Evolutionary conservation across 495 filamentous ascomycete species (phyloP), one percentile per base, ranked within the genome.

Genomic region (Penicillium parvum): DNA sequence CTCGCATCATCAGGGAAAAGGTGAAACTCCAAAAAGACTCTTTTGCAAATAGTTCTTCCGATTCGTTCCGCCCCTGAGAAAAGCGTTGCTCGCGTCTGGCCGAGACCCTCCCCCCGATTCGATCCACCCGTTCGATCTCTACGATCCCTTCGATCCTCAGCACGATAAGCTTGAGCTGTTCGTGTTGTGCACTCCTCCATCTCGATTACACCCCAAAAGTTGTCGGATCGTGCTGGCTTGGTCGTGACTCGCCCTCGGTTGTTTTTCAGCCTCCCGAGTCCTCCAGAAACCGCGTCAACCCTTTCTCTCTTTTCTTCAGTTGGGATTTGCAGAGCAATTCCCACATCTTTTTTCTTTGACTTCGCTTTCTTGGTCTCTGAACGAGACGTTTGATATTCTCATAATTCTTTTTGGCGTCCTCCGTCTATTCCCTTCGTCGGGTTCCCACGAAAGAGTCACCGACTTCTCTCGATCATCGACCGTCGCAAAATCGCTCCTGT

Each of bases 321-420:
- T 59, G 57, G 66, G 64, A 57, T 50, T 61, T 73, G 70, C 68
- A 71, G 70, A 64, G 70, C 70, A 73, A 63, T 53, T 61, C 66
- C 63, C 50, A 37, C 43, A 23, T 37, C 47, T 52, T 51, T 46
- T 53, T 50, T 45, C 43, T 49, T 45, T 43, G 43, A 48, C 42
- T 48, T 41, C 27, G n/a, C 27, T 35, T 49, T 42, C 40, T 32
- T n/a, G 43, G 47, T 50, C 25, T 35, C 32, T 29, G 39, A 45
- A 27, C 38, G 46, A 47, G 40, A 35, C 14, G 35, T 35, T 50
- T 32, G 37, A 33, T 59, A 52, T 39, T 45, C 37, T 19, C 44
- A 40, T 60, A 58, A 58, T 60, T 46, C 35, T 30, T 43, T 35
- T 11, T 28, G 27, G 40, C 34, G 22, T 22, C 12, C 39, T 19